Conservation (phyloP, 805 yeast species). For the Candida oleophila region DNA sequence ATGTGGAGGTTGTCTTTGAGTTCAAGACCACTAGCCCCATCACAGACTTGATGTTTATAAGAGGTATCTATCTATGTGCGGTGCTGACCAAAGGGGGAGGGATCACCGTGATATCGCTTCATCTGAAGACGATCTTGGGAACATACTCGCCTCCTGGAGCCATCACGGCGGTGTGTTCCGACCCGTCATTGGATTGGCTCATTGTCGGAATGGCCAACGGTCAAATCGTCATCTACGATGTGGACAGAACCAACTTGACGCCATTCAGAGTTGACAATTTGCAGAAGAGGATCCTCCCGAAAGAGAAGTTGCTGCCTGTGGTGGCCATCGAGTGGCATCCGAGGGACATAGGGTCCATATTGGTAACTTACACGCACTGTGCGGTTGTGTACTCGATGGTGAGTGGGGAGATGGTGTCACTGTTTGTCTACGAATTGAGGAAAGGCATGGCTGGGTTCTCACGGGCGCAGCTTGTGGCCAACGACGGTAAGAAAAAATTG, state of each 20-base stretch:
- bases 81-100: constrained; percentile 57
- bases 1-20: constrained; percentile 68
- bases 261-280: constrained; percentile 67
- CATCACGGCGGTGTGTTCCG: constrained; percentile 70
- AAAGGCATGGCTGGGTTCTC: constrained; percentile 66
- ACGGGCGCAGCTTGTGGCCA: constrained; percentile 24
- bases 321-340: constrained; percentile 78
- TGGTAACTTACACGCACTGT: constrained; percentile 69
- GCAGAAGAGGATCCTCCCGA: constrained; percentile 60
- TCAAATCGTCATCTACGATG: constrained; percentile 65
- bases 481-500: constrained; percentile 40
- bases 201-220: constrained; percentile 82
- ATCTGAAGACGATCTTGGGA: constrained; percentile 58
- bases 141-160: constrained; percentile 62
- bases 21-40: constrained; percentile 52
- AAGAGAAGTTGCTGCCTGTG: constrained; percentile 62
- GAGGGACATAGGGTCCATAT: constrained; percentile 75
- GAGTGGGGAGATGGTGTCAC: constrained; percentile 54
- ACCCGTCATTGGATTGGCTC: constrained; percentile 88
- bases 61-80: constrained; percentile 79
- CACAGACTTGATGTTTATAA: constrained; percentile 60
- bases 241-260: constrained; percentile 71
- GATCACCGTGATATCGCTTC: constrained; percentile 68
- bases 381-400: constrained; percentile 71
- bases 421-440: constrained; percentile 61